Evolutionary conservation across 306 rosid genomes (phyloP).

Genomic region (Alnus glutinosa): DNA sequence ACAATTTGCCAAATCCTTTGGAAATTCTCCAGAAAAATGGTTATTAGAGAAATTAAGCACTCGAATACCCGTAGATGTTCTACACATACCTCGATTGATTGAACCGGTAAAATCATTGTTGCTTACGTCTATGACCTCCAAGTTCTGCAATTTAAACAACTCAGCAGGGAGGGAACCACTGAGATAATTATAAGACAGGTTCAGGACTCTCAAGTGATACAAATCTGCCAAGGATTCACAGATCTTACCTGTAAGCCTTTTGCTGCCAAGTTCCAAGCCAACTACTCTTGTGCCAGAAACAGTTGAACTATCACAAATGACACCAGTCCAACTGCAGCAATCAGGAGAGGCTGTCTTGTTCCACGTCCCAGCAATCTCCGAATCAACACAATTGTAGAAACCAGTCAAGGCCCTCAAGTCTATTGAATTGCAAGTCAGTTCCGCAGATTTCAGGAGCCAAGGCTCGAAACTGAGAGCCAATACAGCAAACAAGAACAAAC

Average conservation of each 20-base stretch:
- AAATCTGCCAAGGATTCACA: conserved; percentile 24
- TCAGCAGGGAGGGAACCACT: not conserved
- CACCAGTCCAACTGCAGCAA: conserved; percentile 37
- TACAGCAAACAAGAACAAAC: not conserved
- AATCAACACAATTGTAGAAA: conserved; percentile 22
- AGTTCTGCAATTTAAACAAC: conserved; percentile 21
- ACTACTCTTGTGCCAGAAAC: conserved; percentile 17
- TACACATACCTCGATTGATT: conserved; percentile 12
- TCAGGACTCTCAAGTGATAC: conserved; percentile 22
- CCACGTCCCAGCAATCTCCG: conserved; percentile 18
- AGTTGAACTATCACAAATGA: conserved; percentile 14
- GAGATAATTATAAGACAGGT: conserved; percentile 29
- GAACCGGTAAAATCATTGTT: conserved; percentile 14
- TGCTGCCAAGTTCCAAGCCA: conserved; percentile 23
- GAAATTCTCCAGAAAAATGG: conserved; percentile 12
- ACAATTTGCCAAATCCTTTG: conserved; percentile 14
- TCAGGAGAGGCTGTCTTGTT: conserved; percentile 10
- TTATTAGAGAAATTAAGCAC: conserved; percentile 16
- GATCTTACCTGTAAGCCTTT: not conserved
- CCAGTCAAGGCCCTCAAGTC: conserved; percentile 31
- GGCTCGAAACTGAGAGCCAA: not conserved
- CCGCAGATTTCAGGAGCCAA: conserved; percentile 1
- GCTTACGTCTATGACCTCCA: conserved; percentile 31
- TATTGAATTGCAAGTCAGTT: conserved; percentile 28
- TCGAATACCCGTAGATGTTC: not conserved